These are phyloP conservation scores for Wallacemonas sp. DNA, from an alignment of 208 protist genomes.

Conservation along the genomic window DNA sequence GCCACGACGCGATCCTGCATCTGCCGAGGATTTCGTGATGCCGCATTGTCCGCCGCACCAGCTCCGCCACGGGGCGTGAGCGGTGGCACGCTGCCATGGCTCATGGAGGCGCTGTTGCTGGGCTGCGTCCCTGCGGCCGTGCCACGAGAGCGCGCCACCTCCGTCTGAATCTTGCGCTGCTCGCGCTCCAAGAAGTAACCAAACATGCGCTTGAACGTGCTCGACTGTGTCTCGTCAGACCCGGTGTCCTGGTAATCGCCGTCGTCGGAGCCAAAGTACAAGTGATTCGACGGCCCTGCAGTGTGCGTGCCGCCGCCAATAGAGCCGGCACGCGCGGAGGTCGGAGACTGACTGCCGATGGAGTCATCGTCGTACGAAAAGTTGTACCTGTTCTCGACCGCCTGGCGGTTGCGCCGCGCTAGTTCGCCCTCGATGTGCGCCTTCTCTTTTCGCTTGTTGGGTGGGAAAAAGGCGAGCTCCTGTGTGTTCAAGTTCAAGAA, in stretches of 20 bases:
- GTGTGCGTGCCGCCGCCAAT: not conserved
- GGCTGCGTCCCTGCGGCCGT: not conserved
- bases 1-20: constrained; percentile 47
- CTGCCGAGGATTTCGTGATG: constrained; percentile 20
- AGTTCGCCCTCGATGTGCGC: constrained; percentile 67
- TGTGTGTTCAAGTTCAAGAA: constrained; percentile 92
- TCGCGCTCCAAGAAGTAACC: constrained; percentile 67
- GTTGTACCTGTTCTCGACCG: constrained; percentile 76
- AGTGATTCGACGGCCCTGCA: constrained; percentile 8
- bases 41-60: constrained; percentile 14
- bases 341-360: constrained; percentile 10
- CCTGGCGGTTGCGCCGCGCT: constrained; percentile 65
- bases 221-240: constrained; percentile 39
- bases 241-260: constrained; percentile 17
- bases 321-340: not conserved
- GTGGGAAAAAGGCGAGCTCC: constrained; percentile 87
- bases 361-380: constrained; percentile 69
- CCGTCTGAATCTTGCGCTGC: constrained; percentile 55
- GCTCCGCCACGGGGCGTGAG: constrained; percentile 15
- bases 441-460: constrained; percentile 67
- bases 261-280: constrained; percentile 24
- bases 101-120: constrained; percentile 1
- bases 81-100: not conserved
- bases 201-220: constrained; percentile 63
- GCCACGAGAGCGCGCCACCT: constrained; percentile 44